Conservation (phyloP, 225 moss, liverwort and hornwort species). For the Bryoerythrophyllum caledonicum region DNA sequence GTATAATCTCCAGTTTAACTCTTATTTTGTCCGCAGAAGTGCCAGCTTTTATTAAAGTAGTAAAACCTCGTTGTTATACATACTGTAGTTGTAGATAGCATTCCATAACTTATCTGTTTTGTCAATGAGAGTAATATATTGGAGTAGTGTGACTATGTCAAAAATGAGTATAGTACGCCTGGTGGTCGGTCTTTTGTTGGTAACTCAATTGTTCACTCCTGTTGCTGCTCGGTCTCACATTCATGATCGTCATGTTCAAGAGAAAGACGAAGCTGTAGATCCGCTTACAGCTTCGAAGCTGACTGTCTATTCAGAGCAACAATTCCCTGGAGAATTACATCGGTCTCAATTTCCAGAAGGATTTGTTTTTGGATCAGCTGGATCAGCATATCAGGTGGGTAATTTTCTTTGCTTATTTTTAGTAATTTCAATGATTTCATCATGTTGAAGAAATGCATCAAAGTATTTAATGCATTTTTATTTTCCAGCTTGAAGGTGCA, state of each 20-base stretch:
- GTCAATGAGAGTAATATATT: too few species aligned
- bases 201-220: background rate
- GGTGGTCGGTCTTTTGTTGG: background rate
- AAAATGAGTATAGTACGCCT: constrained; percentile 12
- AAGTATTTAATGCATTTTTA: too few species aligned
- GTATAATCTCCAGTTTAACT: too few species aligned
- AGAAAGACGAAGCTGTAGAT: background rate
- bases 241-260: background rate
- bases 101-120: too few species aligned
- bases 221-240: constrained; percentile 20
- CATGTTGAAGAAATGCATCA: too few species aligned
- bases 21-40: too few species aligned
- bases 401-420: too few species aligned
- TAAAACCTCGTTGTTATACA: too few species aligned
- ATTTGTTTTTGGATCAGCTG: constrained; percentile 44
- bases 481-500: constrained; percentile 43
- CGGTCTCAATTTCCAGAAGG: constrained; percentile 38
- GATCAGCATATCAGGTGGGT: constrained; percentile 38
- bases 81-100: too few species aligned
- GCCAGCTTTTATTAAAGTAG: too few species aligned
- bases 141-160: too few species aligned
- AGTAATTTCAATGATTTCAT: too few species aligned
- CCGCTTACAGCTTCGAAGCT: constrained; percentile 31
- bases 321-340: constrained; percentile 22
- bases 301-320: constrained; percentile 17